Evolutionary conservation across 345 rosid genomes (phyloP), one percentile per base, ranked within the genome.

Genomic region (Euclidium syriacum): DNA sequence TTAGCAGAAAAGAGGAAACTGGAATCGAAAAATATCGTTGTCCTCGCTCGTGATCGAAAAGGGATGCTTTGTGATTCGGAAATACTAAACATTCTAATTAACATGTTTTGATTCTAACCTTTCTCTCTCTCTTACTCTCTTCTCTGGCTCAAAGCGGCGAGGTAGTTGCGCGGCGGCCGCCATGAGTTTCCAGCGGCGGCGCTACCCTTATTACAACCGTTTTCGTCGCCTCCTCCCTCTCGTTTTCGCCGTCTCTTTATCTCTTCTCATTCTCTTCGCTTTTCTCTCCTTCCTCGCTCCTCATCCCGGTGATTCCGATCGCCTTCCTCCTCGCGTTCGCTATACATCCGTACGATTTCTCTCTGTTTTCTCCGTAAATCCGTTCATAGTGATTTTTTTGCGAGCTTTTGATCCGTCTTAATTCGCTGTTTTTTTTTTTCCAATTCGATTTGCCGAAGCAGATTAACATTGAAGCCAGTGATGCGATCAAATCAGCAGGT

Each of bases 101-200:
- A 16, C 63, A 51, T 35, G 27, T 60, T 24, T 41, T 26, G 40
- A 60, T 51, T 59, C 36, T 29, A 43, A 23, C 3, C 40, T 51
- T 16, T 34, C 35, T 22, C 23, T 35, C 44, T 59, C 7, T 35
- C 30, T 51, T 10, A 39, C 33, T 48, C 19, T 56, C n/a, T 35
- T 39, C 33, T 54, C 34, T 40, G 20, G 29, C 38, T 15, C 25
- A 25, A 7, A 29, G 14, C 36, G 30, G 27, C 49, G 41, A 7
- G 4, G 10, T 33, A 9, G 27, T 46, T 52, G 18, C 52, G 27
- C 42, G 61, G 71, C 59, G 47, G 49, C 52, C 63, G 58, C 46
- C 36, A 89, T 92, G 96, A 85, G 79, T 39, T 71, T 58, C 57
- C 83, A 68, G 47, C 78, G 96, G 82, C 91, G 97, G 80, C 95